Conservation (phyloP, 1,139 yeast genomes). For the Candida albicans region DNA sequence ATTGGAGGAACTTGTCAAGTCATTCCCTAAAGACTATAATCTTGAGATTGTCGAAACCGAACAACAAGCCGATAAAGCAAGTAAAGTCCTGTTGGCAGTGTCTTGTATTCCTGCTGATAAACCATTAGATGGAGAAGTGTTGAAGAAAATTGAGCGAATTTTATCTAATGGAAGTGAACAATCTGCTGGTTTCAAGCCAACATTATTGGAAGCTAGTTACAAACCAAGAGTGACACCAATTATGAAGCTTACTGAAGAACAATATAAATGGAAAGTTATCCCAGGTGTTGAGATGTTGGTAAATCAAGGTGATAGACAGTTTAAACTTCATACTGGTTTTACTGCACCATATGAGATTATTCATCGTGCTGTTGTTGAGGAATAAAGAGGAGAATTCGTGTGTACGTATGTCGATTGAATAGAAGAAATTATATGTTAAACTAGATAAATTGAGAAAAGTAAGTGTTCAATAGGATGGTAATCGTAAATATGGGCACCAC, state of each 20-base stretch:
- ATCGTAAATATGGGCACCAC: too few species aligned
- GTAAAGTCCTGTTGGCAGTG: conserved; percentile 61
- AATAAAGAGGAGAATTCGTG: conserved; percentile 8
- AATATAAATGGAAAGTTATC: conserved; percentile 66
- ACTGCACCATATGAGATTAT: conserved; percentile 61
- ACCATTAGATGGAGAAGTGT: conserved; percentile 59
- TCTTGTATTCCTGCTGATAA: conserved; percentile 90
- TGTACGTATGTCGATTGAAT: too few species aligned
- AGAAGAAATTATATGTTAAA: too few species aligned
- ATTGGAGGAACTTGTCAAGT: conserved; percentile 54
- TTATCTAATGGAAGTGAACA: conserved; percentile 35
- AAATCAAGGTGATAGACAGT: conserved; percentile 89
- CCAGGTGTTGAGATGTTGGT: conserved; percentile 92
- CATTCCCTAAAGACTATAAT: conserved; percentile 63
- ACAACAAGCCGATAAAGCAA: conserved; percentile 42
- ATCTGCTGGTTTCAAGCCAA: conserved; percentile 43
- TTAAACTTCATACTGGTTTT: conserved; percentile 73
- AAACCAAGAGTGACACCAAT: conserved; percentile 84
- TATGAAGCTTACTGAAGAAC: conserved; percentile 68
- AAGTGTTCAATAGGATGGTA: too few species aligned
- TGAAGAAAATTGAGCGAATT: conserved; percentile 42
- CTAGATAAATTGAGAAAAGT: too few species aligned
- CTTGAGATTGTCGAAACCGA: conserved; percentile 57
- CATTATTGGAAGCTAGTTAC: conserved; percentile 88
- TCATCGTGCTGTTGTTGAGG: conserved; percentile 54